phyloP scores from a whole-genome alignment of 805 yeast species.

The Sugiyamaella qingdaonensis region DNA sequence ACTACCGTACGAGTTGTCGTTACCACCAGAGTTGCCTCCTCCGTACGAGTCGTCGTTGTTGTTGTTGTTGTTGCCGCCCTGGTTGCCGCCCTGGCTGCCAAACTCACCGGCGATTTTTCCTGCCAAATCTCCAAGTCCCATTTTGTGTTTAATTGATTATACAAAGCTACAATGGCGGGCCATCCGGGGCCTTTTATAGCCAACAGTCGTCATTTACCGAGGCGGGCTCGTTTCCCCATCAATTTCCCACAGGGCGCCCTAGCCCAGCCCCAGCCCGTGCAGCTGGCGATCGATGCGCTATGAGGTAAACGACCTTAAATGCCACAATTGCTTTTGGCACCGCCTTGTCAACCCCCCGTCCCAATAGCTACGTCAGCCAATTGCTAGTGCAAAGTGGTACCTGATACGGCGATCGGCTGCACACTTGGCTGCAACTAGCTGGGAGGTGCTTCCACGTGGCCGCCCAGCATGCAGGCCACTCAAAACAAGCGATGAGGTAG shows the following conservation, averaged over 20 bases:
- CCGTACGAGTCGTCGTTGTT: neutral
- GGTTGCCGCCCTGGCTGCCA: neutral
- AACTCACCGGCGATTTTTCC: constrained; percentile 1
- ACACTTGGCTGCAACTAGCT: too few species aligned
- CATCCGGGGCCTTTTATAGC: neutral
- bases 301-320: neutral
- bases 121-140: constrained; percentile 3
- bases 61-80: neutral
- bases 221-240: neutral
- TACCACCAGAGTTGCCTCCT: neutral
- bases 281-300: neutral
- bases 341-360: too few species aligned
- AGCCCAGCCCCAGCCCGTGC: too few species aligned
- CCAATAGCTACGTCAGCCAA: too few species aligned
- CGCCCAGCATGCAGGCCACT: too few species aligned
- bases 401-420: too few species aligned
- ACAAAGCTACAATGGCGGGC: neutral
- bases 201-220: neutral
- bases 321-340: neutral
- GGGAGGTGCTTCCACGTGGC: too few species aligned
- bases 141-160: neutral
- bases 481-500: too few species aligned
- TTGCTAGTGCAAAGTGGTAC: too few species aligned
- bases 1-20: constrained; percentile 1
- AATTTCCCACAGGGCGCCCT: neutral